A percentile compares a stretch with the other conserved stretches of the same genome.
Evolutionary conservation across 2,329 filamentous ascomycete species (phyloP).

Genomic region (Colletotrichum paranaense): DNA sequence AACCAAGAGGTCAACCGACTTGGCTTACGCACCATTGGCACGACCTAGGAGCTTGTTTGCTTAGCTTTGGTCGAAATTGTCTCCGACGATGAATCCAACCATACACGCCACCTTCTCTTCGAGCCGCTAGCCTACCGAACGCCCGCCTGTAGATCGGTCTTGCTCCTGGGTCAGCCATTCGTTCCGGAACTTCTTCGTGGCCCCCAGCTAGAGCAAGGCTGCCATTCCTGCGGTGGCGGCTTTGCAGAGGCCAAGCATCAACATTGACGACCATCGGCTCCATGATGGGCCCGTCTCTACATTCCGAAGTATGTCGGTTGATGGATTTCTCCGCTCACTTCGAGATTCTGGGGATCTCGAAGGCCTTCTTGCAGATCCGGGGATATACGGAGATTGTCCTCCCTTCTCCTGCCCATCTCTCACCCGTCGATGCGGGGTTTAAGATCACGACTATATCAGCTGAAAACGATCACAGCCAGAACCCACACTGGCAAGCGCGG

Average conservation of each 20-base stretch:
- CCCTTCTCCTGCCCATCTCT: background rate
- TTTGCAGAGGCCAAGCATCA: background rate
- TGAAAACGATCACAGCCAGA: background rate
- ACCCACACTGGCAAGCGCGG: background rate
- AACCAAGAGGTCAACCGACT: background rate
- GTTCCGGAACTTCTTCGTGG: constrained; percentile 26
- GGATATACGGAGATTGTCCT: constrained; percentile 10
- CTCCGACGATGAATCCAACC: background rate
- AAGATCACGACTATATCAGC: background rate
- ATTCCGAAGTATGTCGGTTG: background rate
- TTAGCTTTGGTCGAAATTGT: constrained; percentile 7
- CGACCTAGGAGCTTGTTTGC: background rate
- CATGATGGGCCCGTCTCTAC: background rate
- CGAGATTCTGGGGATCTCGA: background rate
- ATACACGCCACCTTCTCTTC: background rate
- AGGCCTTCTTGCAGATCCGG: background rate
- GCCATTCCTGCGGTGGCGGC: background rate
- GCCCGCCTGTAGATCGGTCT: constrained; percentile 7
- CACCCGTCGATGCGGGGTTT: background rate
- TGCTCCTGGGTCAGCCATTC: constrained; percentile 1
- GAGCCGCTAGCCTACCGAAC: background rate
- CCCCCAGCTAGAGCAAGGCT: background rate
- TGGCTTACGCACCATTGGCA: constrained; percentile 24
- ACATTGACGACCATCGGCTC: background rate
- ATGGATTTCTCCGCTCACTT: background rate